Conservation (phyloP, 768 basidiomycete genomes). For the Mycena metata region DNA sequence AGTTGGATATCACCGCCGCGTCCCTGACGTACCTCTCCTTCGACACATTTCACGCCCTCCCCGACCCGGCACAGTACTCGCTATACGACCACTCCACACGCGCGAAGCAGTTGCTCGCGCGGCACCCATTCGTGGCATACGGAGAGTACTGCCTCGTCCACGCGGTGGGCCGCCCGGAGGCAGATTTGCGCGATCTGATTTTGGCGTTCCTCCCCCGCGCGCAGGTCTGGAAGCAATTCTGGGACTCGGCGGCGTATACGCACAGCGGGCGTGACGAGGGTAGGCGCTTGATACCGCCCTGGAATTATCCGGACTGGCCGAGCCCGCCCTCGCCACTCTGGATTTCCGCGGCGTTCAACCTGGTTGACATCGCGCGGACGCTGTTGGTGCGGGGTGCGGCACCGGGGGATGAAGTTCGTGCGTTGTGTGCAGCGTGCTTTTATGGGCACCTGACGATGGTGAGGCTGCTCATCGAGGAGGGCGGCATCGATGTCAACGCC, state of each 20-base stretch:
- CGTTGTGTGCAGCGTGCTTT: conserved; percentile 5
- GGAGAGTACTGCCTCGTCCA: conserved; percentile 6
- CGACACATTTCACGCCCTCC: not conserved
- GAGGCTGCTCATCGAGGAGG: not conserved
- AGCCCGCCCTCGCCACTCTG: not conserved
- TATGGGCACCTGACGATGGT: conserved; percentile 12
- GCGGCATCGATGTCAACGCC: not conserved
- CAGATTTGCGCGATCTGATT: not conserved
- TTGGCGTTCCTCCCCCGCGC: not conserved
- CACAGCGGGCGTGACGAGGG: too few relatives aligned
- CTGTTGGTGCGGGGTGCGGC: not conserved
- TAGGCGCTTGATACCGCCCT: not conserved
- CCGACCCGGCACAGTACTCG: conserved; percentile 3
- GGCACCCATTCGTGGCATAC: conserved; percentile 2
- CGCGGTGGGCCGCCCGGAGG: not conserved
- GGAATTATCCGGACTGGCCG: conserved; percentile 15
- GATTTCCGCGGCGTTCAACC: not conserved
- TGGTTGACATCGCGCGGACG: not conserved
- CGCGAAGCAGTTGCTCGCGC: not conserved
- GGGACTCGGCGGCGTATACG: not conserved
- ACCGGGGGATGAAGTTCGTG: not conserved
- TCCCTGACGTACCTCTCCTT: conserved; percentile 8
- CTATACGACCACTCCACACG: not conserved
- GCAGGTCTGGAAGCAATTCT: conserved; percentile 1
- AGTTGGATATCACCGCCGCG: not conserved